Conservation (phyloP, 805 yeast species). For the Saccharomycopsis javanensis region DNA sequence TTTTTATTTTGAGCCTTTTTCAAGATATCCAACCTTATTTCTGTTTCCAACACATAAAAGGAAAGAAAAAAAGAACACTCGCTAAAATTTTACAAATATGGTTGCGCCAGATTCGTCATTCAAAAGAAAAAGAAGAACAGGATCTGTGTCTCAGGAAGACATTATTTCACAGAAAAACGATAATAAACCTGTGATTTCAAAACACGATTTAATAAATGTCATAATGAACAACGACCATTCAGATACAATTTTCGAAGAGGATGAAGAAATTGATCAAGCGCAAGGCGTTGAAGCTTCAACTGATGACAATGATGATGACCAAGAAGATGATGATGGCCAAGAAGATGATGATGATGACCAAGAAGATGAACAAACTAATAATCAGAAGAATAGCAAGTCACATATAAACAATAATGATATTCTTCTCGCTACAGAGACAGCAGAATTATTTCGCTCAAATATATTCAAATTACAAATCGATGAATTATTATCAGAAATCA, state of each 20-base stretch:
- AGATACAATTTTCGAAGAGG: conserved; percentile 6
- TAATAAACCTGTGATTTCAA: conserved; percentile 3
- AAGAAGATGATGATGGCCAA: conserved; percentile 21
- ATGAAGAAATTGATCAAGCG: conserved; percentile 7
- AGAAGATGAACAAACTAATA: conserved; percentile 9
- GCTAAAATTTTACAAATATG: not conserved
- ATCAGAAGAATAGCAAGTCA: conserved; percentile 1
- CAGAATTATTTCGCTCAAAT: conserved; percentile 88
- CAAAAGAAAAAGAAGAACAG: conserved; percentile 8
- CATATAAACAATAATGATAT: conserved; percentile 52
- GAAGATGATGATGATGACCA: conserved; percentile 19
- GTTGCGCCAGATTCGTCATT: not conserved
- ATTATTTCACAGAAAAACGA: not conserved
- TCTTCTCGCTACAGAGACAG: conserved; percentile 86
- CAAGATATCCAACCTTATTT: too few relatives aligned
- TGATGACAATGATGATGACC: conserved; percentile 14
- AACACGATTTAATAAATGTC: conserved; percentile 3
- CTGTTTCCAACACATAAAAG: too few relatives aligned
- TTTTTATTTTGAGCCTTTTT: too few relatives aligned
- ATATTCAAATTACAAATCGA: conserved; percentile 93
- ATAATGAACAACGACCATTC: not conserved
- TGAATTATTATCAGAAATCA: conserved; percentile 74
- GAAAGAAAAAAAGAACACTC: too few relatives aligned
- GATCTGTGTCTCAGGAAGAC: not conserved
- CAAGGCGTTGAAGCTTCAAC: conserved; percentile 4